phyloP scores from a whole-genome alignment of 2,329 filamentous ascomycete genomes.

The Fusarium tricinctum region DNA sequence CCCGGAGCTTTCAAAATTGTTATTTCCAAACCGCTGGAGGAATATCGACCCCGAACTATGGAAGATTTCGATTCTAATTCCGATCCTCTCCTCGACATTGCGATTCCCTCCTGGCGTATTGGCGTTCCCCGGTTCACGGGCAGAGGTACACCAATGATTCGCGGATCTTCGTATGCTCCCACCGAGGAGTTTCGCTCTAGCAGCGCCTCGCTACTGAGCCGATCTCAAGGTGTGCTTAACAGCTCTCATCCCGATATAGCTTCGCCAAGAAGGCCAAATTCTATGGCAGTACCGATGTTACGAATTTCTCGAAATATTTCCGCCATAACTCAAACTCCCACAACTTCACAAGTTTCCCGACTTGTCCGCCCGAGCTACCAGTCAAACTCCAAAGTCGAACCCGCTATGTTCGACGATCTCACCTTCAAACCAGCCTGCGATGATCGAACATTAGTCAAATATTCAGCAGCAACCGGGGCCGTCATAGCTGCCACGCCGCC shows the following conservation, averaged over 20 bases:
- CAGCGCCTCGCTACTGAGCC: slow-evolving; percentile 64
- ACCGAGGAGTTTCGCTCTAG: slow-evolving; percentile 79
- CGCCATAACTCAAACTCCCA: slow-evolving; percentile 48
- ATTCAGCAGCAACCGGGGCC: slow-evolving; percentile 76
- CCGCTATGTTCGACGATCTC: slow-evolving; percentile 85
- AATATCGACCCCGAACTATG: slow-evolving; percentile 72
- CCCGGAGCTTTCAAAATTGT: slow-evolving; percentile 82
- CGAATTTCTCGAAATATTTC: slow-evolving; percentile 48
- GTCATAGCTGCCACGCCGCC: slow-evolving; percentile 92
- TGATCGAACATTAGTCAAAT: slow-evolving; percentile 84
- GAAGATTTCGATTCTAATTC: slow-evolving; percentile 65
- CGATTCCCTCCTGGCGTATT: slow-evolving; percentile 87
- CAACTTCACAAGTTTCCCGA: slow-evolving; percentile 59
- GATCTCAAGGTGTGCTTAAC: slow-evolving; percentile 52
- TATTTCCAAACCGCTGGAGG: slow-evolving; percentile 78
- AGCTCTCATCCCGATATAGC: slow-evolving; percentile 47
- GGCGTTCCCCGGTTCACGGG: slow-evolving; percentile 85
- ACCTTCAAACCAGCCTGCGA: slow-evolving; percentile 84
- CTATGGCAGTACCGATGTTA: slow-evolving; percentile 56
- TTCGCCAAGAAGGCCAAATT: slow-evolving; percentile 55
- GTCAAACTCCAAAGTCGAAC: slow-evolving; percentile 70
- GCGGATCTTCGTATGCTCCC: slow-evolving; percentile 84
- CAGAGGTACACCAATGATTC: slow-evolving; percentile 80
- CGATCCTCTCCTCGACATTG: slow-evolving; percentile 74
- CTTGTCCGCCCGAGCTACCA: slow-evolving; percentile 62